phyloP scores from a whole-genome alignment of 2,329 filamentous ascomycete genomes.

The Monilinia aucupariae region DNA sequence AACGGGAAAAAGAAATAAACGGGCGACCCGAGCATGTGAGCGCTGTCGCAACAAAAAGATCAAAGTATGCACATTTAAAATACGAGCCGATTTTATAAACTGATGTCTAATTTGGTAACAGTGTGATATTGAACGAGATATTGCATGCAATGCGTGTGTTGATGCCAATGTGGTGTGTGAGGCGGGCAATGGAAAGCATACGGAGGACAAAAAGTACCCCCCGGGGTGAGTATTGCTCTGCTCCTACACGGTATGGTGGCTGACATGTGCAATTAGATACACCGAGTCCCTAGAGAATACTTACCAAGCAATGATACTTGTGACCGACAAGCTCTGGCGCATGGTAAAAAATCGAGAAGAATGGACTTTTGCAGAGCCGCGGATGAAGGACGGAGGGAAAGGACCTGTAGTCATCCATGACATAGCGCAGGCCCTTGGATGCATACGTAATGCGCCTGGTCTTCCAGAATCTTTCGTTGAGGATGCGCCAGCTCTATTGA shows the following conservation, averaged over 20 bases:
- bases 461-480: neutral
- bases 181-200: conserved; percentile 7
- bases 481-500: conserved; percentile 1
- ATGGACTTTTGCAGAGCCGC: conserved; percentile 7
- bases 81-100: neutral
- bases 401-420: conserved; percentile 11
- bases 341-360: conserved; percentile 4
- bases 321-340: neutral
- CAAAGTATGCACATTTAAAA: neutral
- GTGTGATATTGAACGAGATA: conserved; percentile 5
- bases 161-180: conserved; percentile 8
- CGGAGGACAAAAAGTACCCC: conserved; percentile 8
- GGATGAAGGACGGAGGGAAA: conserved; percentile 8
- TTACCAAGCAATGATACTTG: conserved; percentile 7
- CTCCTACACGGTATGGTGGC: neutral
- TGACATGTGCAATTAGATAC: conserved; percentile 1
- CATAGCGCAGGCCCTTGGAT: conserved; percentile 5
- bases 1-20: neutral
- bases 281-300: conserved; percentile 1
- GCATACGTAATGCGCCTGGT: conserved; percentile 7
- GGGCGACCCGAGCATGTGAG: conserved; percentile 10
- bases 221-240: neutral
- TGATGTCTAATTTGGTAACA: neutral
- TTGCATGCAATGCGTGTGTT: conserved; percentile 12
- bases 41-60: conserved; percentile 14